Conservation (phyloP, 306 rosid species). For the Gillenia trifoliata region DNA sequence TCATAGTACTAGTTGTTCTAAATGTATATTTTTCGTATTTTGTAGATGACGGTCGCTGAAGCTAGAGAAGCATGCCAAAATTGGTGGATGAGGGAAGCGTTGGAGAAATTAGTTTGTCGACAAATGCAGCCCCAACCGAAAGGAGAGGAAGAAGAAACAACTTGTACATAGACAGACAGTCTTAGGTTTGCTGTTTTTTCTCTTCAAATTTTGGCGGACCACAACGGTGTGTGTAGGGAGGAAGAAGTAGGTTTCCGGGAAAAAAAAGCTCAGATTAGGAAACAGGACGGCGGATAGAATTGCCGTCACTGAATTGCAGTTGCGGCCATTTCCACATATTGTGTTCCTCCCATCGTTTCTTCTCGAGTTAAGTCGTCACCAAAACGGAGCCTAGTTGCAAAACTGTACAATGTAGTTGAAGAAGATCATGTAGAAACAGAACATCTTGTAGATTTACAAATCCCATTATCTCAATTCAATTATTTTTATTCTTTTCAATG, state of each 20-base stretch:
- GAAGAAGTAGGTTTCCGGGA: background rate
- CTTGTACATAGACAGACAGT: constrained; percentile 18
- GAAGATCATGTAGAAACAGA: constrained; percentile 23
- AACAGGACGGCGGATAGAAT: background rate
- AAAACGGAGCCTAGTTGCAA: constrained; percentile 7
- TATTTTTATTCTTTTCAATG: constrained; percentile 27
- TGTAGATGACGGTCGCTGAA: constrained; percentile 67
- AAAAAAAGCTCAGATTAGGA: background rate
- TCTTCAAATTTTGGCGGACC: constrained; percentile 9
- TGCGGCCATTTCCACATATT: background rate
- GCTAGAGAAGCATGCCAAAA: constrained; percentile 82
- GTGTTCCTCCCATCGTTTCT: constrained; percentile 13
- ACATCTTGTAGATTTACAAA: constrained; percentile 30
- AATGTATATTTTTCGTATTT: constrained; percentile 12
- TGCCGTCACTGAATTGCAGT: background rate
- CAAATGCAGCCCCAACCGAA: constrained; percentile 24
- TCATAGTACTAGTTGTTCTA: constrained; percentile 18
- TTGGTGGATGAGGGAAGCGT: constrained; percentile 89
- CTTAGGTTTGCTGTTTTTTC: background rate
- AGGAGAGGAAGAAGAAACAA: constrained; percentile 1
- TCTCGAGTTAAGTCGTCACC: background rate
- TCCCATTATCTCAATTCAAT: constrained; percentile 39
- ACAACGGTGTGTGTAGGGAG: constrained; percentile 11
- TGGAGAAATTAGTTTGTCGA: constrained; percentile 49
- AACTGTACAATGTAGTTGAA: constrained; percentile 24